Evolutionary conservation across 768 basidiomycete species (phyloP).

Genomic region (Butyriboletus loyo): DNA sequence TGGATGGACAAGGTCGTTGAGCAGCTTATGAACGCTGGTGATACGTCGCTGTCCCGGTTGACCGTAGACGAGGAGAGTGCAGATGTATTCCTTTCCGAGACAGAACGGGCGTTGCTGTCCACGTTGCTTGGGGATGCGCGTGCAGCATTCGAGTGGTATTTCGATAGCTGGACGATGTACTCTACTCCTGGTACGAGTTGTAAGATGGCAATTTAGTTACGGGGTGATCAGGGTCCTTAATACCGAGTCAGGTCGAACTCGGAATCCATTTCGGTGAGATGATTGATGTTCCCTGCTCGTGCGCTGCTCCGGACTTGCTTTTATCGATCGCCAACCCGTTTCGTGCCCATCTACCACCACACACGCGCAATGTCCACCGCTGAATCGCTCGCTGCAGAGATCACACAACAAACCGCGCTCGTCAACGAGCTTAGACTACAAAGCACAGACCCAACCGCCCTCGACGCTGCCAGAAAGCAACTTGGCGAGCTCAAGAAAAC

Average conservation of each 20-base stretch:
- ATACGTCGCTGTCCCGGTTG: slow-evolving; percentile 7
- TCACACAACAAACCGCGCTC: slow-evolving; percentile 52
- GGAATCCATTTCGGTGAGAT: slow-evolving; percentile 4
- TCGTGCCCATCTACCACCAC: slow-evolving; percentile 10
- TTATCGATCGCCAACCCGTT: slow-evolving; percentile 35
- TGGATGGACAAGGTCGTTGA: slow-evolving; percentile 23
- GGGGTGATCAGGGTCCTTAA: slow-evolving; percentile 25
- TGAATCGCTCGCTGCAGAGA: slow-evolving; percentile 50
- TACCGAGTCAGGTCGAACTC: slow-evolving; percentile 17
- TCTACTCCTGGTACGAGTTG: neutral
- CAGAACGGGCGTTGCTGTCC: slow-evolving; percentile 9
- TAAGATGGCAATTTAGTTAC: neutral
- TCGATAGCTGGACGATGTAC: slow-evolving; percentile 9
- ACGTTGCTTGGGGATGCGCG: slow-evolving; percentile 23
- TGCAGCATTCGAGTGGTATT: slow-evolving; percentile 21
- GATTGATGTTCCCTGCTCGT: slow-evolving; percentile 16
- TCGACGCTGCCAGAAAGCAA: slow-evolving; percentile 66
- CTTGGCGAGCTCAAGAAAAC: slow-evolving; percentile 67
- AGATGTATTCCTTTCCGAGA: slow-evolving; percentile 1
- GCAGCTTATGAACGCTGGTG: slow-evolving; percentile 11
- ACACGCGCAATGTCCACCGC: slow-evolving; percentile 38
- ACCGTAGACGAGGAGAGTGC: neutral
- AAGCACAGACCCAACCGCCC: slow-evolving; percentile 44
- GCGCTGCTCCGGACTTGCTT: slow-evolving; percentile 15
- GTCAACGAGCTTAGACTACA: slow-evolving; percentile 61